Percentiles rank a stretch among this genome's conserved stretches.
Conservation (phyloP, 768 basidiomycete species). For the Crepidotus variabilis region DNA sequence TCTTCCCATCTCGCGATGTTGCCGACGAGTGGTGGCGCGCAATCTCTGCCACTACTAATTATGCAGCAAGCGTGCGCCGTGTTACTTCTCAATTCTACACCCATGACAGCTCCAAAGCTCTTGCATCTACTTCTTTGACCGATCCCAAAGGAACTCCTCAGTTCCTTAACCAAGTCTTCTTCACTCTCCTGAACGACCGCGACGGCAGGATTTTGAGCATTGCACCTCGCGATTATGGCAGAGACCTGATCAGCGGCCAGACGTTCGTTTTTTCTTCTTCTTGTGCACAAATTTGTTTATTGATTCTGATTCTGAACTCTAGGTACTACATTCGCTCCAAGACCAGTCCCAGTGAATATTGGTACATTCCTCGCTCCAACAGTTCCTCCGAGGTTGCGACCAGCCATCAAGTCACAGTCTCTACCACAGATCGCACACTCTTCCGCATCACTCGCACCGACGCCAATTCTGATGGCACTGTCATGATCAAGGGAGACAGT, state of each 20-base stretch:
- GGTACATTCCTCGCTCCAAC: neutral
- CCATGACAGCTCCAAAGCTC: constrained; percentile 5
- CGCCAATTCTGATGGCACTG: neutral
- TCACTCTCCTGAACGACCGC: constrained; percentile 14
- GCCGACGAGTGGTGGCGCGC: constrained; percentile 25
- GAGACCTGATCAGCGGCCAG: constrained; percentile 2
- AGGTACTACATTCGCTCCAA: constrained; percentile 6
- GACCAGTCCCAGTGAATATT: neutral
- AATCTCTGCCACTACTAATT: constrained; percentile 12
- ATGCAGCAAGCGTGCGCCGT: constrained; percentile 9
- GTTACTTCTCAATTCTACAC: constrained; percentile 15
- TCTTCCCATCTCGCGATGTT: constrained; percentile 16
- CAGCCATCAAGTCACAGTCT: neutral
- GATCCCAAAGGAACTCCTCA: neutral
- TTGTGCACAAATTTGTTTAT: neutral
- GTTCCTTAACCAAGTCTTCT: constrained; percentile 11
- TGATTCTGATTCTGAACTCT: neutral
- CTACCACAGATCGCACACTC: neutral
- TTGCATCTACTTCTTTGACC: neutral
- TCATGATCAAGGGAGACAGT: neutral
- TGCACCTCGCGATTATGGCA: neutral
- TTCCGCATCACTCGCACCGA: constrained; percentile 1
- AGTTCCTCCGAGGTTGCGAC: neutral
- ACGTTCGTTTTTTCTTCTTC: neutral
- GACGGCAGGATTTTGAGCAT: constrained; percentile 9